These are phyloP conservation scores for Cordyceps cicadae DNA, from an alignment of 2,329 filamentous ascomycete species.

Conservation along the genomic window DNA sequence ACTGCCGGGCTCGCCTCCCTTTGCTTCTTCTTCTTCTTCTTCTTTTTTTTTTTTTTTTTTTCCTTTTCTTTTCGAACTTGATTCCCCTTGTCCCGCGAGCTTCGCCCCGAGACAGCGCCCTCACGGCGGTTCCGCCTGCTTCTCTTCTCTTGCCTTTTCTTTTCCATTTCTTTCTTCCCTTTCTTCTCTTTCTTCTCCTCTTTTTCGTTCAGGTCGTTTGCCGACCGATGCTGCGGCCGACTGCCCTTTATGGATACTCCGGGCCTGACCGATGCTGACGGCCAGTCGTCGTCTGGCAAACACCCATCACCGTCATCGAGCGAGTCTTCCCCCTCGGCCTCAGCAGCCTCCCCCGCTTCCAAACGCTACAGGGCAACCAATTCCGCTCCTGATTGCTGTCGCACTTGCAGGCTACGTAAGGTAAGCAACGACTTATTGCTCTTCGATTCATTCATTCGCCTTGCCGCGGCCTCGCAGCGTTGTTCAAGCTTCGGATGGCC, in stretches of 20 bases:
- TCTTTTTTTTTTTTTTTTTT: neutral
- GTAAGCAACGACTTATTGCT: constrained; percentile 15
- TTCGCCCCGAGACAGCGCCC: neutral
- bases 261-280: neutral
- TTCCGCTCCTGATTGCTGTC: constrained; percentile 25
- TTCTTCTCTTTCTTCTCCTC: neutral
- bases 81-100: neutral
- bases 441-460: constrained; percentile 4
- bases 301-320: constrained; percentile 8
- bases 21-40: neutral
- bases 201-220: neutral
- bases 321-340: constrained; percentile 10
- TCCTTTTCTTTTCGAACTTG: neutral
- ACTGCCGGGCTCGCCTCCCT: neutral
- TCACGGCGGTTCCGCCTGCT: neutral
- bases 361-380: constrained; percentile 26
- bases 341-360: constrained; percentile 17
- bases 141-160: neutral
- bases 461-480: neutral
- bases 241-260: constrained; percentile 5
- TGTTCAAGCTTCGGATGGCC: neutral
- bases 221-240: neutral
- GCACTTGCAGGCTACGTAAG: constrained; percentile 31
- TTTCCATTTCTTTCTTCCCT: neutral
- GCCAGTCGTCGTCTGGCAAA: neutral